Base-by-base conservation (phyloP, 176 grass and related monocot species). In the Hordeum marinum region DNA sequence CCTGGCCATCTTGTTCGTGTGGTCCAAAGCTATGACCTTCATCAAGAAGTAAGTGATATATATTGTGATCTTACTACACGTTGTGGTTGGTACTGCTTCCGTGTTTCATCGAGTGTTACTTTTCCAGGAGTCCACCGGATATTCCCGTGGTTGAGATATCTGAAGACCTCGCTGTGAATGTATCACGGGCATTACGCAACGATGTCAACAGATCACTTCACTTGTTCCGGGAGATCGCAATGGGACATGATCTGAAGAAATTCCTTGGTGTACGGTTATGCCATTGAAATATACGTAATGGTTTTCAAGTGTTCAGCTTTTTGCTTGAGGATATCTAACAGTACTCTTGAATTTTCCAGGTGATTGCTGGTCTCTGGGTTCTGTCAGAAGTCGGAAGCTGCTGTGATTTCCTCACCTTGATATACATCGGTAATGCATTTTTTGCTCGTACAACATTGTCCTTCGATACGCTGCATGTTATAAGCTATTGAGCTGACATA, bases 381-480 rank as follows among this genome's bases (percentile, higher is more conserved):
- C 89, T 95, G 65, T 95, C 96, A 20, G 78, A 80, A 45, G 41
- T 95, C 1, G 96, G 96, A 59, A 94, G 86, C 67, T 92, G 80
- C 85, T 90, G 84, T 9, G 86, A 94, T 73, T 94, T 95, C 93
- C 85, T 98, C 87, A 98, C 96, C 62, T 85, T 98, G 85, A 84
- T 86, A 69, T 98, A 98, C 15, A 77, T 94, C 24, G 96, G 96
- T 98, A 98, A 85, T 64, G 32, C 9, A 59, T 75, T 45, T 80
- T 80, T 37, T 17, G 63, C 12, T 36, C 40, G 0, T 9, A 46
- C 7, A 29, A 9, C 20, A 12, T 63, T 88, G 6, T 20, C 2
- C 2, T 3, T 34, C 0, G 0, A 27, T 1, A 67, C 40, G 17
- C 7, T 43, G 14, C 1, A 7, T 52, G 1, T 37, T 42, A 4